Evolutionary conservation across 2,329 filamentous ascomycete genomes (phyloP).

Genomic region (Pyricularia sp.): DNA sequence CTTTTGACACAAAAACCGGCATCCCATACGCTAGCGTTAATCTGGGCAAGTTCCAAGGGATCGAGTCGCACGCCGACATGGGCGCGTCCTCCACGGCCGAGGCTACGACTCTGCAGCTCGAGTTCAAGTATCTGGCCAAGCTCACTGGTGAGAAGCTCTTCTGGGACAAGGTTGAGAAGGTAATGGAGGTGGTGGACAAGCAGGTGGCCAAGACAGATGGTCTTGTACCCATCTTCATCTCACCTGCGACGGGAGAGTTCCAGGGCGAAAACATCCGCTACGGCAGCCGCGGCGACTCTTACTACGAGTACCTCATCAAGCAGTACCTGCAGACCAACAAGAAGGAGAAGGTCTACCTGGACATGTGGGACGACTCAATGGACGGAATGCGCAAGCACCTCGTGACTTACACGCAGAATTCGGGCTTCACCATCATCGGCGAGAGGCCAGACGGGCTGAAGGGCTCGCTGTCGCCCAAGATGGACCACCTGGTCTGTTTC

Average conservation of each 20-base stretch:
- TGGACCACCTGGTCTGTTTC: constrained; percentile 98
- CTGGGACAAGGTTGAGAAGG: constrained; percentile 85
- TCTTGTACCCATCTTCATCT: constrained; percentile 84
- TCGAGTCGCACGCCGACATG: constrained; percentile 72
- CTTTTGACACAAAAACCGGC: constrained; percentile 80
- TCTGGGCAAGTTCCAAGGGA: constrained; percentile 64
- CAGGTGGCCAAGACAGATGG: constrained; percentile 77
- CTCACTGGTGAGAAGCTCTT: constrained; percentile 87
- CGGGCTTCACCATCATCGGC: constrained; percentile 78
- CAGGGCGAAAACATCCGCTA: constrained; percentile 78
- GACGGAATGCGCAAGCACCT: constrained; percentile 84
- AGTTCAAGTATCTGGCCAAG: constrained; percentile 95
- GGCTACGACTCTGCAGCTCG: constrained; percentile 83
- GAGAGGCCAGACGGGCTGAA: constrained; percentile 71
- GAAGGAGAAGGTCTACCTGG: constrained; percentile 75
- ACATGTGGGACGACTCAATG: constrained; percentile 88
- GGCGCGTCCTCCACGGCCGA: constrained; percentile 93
- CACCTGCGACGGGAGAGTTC: constrained; percentile 70
- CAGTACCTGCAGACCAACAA: constrained; percentile 91
- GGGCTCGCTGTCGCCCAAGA: constrained; percentile 66
- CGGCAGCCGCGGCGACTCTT: constrained; percentile 90
- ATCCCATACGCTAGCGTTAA: constrained; percentile 89
- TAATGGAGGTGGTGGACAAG: constrained; percentile 77
- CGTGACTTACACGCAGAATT: constrained; percentile 74
- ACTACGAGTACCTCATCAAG: constrained; percentile 98